phyloP scores from a whole-genome alignment of 306 rosid genomes.

The Delonix regia region DNA sequence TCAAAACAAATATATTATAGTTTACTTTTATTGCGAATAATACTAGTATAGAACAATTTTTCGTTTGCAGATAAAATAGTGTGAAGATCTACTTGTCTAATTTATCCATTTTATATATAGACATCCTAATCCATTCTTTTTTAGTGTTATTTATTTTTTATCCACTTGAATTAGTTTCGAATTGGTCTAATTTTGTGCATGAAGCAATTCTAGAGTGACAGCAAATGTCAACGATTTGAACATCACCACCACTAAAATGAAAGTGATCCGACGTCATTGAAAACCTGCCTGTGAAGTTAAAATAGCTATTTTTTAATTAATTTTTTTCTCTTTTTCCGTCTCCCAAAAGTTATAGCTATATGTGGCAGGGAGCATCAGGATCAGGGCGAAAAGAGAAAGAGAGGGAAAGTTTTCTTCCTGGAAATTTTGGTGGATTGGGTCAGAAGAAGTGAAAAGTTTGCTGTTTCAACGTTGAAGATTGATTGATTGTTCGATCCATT shows the following conservation, averaged over 20 bases:
- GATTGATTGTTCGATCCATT: neutral
- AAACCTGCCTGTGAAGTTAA: slow-evolving; percentile 30
- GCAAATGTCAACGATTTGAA: neutral
- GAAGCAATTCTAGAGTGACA: slow-evolving; percentile 11
- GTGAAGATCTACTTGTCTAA: too few species aligned
- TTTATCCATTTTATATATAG: neutral
- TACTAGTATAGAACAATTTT: too few species aligned
- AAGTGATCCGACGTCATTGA: slow-evolving; percentile 29
- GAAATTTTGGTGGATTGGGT: neutral
- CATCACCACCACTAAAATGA: slow-evolving; percentile 1
- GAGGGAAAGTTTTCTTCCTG: neutral
- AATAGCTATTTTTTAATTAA: neutral
- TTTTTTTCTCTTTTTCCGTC: neutral
- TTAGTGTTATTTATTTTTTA: neutral
- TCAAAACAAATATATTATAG: too few species aligned
- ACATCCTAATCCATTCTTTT: neutral
- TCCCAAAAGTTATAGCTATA: neutral
- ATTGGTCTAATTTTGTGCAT: slow-evolving; percentile 28
- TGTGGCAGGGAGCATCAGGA: neutral
- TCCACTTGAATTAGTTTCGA: neutral
- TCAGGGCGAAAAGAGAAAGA: neutral
- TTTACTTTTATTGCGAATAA: too few species aligned
- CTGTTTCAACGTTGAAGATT: neutral
- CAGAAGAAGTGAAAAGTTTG: neutral
- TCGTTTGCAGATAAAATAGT: too few species aligned